Evolutionary conservation across 441 rosid species (phyloP), one percentile per base, ranked within the genome.

Genomic region (Jatropha podagrica): DNA sequence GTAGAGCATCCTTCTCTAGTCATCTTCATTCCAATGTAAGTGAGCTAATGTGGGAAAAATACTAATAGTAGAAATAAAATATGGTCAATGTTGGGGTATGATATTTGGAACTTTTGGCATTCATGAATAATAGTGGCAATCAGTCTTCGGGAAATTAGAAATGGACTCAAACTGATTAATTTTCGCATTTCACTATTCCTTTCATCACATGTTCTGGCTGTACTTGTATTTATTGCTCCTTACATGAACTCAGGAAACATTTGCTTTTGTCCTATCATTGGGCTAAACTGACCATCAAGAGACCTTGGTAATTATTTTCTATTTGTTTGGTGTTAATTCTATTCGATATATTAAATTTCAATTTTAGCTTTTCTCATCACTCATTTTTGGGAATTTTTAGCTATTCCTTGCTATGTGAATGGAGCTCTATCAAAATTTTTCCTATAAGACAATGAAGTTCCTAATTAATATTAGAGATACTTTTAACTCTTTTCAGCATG

Each of bases 1-100:
- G 96, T 80, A 89, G 90, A 86, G 91, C 97, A 79, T 91, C 99
- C 27, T 40, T 83, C 64, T 81, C 95, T 54, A 78, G 81, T 75
- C 73, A 79, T 66, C 80, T 88, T 76, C 74, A 62, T 83, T 77
- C 77, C 70, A 81, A 81, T 79, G 98, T 92, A 72, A 83, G 93
- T 86, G 38, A 18, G 48, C 40, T 52, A 71, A 26, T 60, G 41
- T 69, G 71, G 48, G 67, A 69, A 32, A 54, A 4, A 13, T 26
- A 41, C 46, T 14, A 37, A 2, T 37, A 3, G 13, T 69, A 41
- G 20, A 58, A 41, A 13, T 12, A 55, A 69, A 40, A 17, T 69
- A 69, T 44, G 17, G 17, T 15, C 3, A 27, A 17, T 32, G 13
- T 68, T 69, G 42, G 58, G 20, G 14, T 6, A 12, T 32, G n/a